Conservation (phyloP, 345 rosid genomes). For the Anacardium occidentale region DNA sequence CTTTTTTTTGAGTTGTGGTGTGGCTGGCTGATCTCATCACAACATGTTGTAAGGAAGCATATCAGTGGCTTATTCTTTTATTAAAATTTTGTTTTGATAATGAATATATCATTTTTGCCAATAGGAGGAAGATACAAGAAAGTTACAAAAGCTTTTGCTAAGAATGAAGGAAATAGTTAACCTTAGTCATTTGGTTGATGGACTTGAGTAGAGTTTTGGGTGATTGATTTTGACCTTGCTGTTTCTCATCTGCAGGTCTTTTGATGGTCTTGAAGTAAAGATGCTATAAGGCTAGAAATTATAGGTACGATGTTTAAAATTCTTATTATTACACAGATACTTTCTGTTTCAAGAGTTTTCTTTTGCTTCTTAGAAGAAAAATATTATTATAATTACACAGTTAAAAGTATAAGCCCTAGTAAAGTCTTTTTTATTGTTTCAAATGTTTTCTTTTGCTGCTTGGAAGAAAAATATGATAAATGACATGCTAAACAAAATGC, state of each 20-base stretch:
- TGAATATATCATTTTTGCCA: slow-evolving; percentile 31
- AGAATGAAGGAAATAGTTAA: slow-evolving; percentile 70
- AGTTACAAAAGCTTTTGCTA: slow-evolving; percentile 92
- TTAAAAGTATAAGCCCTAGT: slow-evolving; percentile 2
- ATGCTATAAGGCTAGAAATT: slow-evolving; percentile 92
- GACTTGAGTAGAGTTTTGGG: neutral
- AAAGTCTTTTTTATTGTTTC: neutral
- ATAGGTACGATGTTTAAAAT: slow-evolving; percentile 50
- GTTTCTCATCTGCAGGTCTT: slow-evolving; percentile 54
- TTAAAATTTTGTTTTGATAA: neutral
- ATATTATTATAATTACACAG: too few relatives aligned
- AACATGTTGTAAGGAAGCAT: slow-evolving; percentile 75
- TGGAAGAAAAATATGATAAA: neutral
- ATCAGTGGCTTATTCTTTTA: slow-evolving; percentile 8
- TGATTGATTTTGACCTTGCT: slow-evolving; percentile 12
- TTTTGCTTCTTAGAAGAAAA: too few relatives aligned
- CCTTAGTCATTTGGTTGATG: slow-evolving; percentile 10
- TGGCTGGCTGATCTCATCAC: slow-evolving; percentile 93
- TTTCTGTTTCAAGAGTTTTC: too few relatives aligned
- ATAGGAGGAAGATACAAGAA: slow-evolving; percentile 89
- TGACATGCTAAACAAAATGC: slow-evolving; percentile 4
- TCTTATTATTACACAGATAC: neutral
- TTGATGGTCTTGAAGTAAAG: slow-evolving; percentile 93
- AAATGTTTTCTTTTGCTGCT: slow-evolving; percentile 4
- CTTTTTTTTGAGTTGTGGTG: slow-evolving; percentile 95